phyloP scores from a whole-genome alignment of 1,139 yeast genomes.

The Arxiozyma slooffiae region DNA sequence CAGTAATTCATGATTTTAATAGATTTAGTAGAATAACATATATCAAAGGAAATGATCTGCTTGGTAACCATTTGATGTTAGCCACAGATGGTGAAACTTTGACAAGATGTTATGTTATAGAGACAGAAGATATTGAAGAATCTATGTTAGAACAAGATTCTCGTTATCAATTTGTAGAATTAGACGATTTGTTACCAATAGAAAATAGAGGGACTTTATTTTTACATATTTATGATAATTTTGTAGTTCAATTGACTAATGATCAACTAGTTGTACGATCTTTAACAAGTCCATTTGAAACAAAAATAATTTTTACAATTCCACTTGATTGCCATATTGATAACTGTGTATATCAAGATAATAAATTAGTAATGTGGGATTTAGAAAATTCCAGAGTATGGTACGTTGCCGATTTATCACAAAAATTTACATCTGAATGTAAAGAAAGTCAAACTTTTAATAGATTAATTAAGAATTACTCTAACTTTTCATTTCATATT shows the following conservation, averaged over 20 bases:
- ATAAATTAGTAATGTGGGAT: slow-evolving; percentile 1
- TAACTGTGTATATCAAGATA: neutral
- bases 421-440: neutral
- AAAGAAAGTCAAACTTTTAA: neutral
- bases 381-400: neutral
- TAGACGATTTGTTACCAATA: neutral
- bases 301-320: neutral
- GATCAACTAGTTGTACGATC: neutral
- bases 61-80: neutral
- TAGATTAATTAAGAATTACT: neutral
- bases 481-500: neutral
- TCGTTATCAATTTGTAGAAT: neutral
- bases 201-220: neutral
- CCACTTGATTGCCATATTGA: neutral
- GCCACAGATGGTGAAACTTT: neutral
- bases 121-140: neutral
- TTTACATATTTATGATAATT: neutral
- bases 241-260: neutral
- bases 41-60: neutral
- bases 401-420: neutral
- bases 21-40: neutral
- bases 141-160: neutral
- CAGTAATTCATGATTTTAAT: neutral
- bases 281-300: neutral
- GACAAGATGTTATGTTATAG: slow-evolving; percentile 3